These are phyloP conservation scores for Pseudogymnoascus sp. DNA, from an alignment of 2,329 filamentous ascomycete species.

Conservation along the genomic window DNA sequence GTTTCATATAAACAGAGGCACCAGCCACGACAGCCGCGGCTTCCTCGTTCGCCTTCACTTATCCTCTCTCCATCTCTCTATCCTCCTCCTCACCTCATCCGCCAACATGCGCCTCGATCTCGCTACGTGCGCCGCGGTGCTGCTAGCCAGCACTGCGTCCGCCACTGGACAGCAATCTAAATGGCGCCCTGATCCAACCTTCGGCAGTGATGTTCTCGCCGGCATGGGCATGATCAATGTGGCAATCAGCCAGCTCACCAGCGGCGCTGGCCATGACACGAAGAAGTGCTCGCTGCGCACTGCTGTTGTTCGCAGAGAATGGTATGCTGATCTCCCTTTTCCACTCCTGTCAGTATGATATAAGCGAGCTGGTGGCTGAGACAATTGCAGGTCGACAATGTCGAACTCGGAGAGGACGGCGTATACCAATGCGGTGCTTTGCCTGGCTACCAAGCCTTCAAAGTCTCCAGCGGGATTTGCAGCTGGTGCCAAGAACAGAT, in stretches of 20 bases:
- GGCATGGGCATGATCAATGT: not conserved
- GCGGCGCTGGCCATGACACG: not conserved
- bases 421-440: constrained; percentile 32
- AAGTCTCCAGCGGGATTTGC: constrained; percentile 24
- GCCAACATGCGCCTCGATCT: not conserved
- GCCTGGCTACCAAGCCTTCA: constrained; percentile 26
- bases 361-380: constrained; percentile 1
- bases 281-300: constrained; percentile 31
- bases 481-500: constrained; percentile 31
- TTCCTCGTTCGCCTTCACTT: not conserved
- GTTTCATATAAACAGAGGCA: constrained; percentile 5
- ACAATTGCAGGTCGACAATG: constrained; percentile 18
- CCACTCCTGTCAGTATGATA: not conserved
- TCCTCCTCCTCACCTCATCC: not conserved
- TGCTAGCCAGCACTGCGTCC: not conserved
- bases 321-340: constrained; percentile 26
- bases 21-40: not conserved
- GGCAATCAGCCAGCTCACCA: not conserved
- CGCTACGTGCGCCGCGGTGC: not conserved
- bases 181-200: not conserved
- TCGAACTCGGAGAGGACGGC: constrained; percentile 18
- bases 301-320: constrained; percentile 35
- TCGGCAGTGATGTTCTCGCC: not conserved
- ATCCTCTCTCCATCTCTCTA: not conserved
- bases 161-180: not conserved